phyloP scores from a whole-genome alignment of 1,284 basidiomycete species.

The Pulveroboletus sp. region DNA sequence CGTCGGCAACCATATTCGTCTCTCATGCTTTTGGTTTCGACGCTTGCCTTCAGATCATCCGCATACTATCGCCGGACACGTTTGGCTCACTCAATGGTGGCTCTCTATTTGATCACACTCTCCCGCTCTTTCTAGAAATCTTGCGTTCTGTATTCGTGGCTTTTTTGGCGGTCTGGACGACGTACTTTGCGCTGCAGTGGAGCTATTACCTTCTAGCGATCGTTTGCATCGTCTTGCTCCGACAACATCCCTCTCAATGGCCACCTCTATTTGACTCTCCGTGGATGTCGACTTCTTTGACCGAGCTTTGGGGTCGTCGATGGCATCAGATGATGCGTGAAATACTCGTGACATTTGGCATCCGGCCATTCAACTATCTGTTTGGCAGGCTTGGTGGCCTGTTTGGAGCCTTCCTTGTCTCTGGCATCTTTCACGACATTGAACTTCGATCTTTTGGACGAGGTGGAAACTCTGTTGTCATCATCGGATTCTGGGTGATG shows the following conservation, averaged over 20 bases:
- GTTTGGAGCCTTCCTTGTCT: conserved; percentile 55
- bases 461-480: conserved; percentile 45
- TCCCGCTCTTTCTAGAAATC: conserved; percentile 44
- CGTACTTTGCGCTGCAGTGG: conserved; percentile 37
- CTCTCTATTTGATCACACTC: conserved; percentile 50
- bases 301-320: too few species aligned
- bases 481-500: conserved; percentile 36
- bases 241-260: too few species aligned
- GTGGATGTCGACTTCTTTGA: too few species aligned
- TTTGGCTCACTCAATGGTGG: conserved; percentile 27
- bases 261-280: too few species aligned
- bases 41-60: conserved; percentile 5
- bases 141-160: conserved; percentile 38
- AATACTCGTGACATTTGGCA: not conserved
- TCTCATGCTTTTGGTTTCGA: conserved; percentile 18
- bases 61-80: conserved; percentile 13
- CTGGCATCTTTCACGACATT: conserved; percentile 54
- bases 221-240: too few species aligned
- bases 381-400: conserved; percentile 28
- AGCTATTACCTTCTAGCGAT: too few species aligned
- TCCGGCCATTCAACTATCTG: not conserved
- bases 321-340: not conserved
- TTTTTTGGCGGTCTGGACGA: conserved; percentile 42
- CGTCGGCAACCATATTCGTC: not conserved
- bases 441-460: conserved; percentile 58